Evolutionary conservation across 176 grass and related monocot genomes (phyloP).

Genomic region (Eleusine coracana): DNA sequence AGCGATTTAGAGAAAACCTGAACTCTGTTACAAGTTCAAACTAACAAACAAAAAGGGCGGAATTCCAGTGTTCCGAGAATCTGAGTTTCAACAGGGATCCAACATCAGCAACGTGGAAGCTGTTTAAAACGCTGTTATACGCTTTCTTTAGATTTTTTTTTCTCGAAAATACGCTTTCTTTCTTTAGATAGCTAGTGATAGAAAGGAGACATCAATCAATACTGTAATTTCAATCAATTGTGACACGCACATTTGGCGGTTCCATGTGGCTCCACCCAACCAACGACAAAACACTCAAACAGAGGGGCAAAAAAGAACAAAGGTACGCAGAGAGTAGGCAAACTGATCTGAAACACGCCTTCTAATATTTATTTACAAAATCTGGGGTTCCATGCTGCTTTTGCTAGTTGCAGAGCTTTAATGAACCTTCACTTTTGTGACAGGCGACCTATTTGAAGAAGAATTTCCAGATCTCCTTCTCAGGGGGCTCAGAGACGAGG

Average conservation of each 20-base stretch:
- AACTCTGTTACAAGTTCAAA: not conserved
- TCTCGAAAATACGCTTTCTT: too few relatives aligned
- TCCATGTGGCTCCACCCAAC: not conserved
- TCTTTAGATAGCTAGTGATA: not conserved
- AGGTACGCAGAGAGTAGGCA: too few relatives aligned
- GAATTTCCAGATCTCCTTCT: constrained; percentile 85
- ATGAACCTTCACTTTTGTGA: not conserved
- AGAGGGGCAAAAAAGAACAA: not conserved
- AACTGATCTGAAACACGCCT: not conserved
- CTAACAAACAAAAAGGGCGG: too few relatives aligned
- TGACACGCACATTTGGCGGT: not conserved
- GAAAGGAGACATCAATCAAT: not conserved
- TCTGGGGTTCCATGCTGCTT: not conserved
- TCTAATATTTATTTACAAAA: constrained; percentile 23
- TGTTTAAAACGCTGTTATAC: not conserved
- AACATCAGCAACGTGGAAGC: not conserved
- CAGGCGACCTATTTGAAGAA: constrained; percentile 67
- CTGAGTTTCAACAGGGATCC: not conserved
- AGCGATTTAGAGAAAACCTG: too few relatives aligned
- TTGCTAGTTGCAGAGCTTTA: not conserved
- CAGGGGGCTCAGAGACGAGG: constrained; percentile 56
- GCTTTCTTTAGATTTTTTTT: not conserved
- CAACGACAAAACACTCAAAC: not conserved
- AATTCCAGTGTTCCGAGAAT: too few relatives aligned
- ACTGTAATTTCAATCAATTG: not conserved